Percentiles rank a stretch among this genome's conserved stretches.
These are phyloP conservation scores for Neckera pumila DNA, from an alignment of 225 moss, liverwort and hornwort species.

Conservation along the genomic window DNA sequence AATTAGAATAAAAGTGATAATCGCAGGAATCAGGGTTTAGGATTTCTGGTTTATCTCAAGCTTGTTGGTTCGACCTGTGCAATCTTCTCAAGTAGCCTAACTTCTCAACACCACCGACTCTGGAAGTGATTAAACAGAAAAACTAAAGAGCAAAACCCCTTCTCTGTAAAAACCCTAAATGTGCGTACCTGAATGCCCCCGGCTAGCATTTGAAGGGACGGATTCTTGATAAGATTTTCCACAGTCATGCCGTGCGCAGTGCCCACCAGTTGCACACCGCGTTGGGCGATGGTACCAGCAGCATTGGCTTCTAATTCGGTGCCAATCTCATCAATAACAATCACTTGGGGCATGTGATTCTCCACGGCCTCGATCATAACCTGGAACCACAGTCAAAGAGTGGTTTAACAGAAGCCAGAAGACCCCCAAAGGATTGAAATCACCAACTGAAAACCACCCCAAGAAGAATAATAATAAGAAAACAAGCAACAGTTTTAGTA, in stretches of 20 bases:
- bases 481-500: not conserved
- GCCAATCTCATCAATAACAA: constrained; percentile 96
- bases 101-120: not conserved
- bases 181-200: constrained; percentile 91
- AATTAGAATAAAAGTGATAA: not conserved
- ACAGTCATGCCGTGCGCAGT: constrained; percentile 96
- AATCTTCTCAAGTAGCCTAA: not conserved
- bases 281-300: constrained; percentile 89
- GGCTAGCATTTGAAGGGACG: constrained; percentile 78
- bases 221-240: constrained; percentile 95
- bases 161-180: not conserved
- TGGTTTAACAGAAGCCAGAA: not conserved
- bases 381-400: constrained; percentile 11
- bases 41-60: not conserved
- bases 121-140: not conserved
- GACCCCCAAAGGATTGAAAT: not conserved
- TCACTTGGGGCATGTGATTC: constrained; percentile 97
- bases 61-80: not conserved
- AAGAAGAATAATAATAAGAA: not conserved
- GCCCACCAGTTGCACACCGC: constrained; percentile 94
- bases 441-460: not conserved
- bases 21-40: not conserved
- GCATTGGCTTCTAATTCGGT: constrained; percentile 90
- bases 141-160: not conserved
- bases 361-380: constrained; percentile 99